A percentile compares a stretch with the other conserved stretches of the same genome.
These are phyloP conservation scores for Clonostachys rhizophaga DNA, from an alignment of 2,329 filamentous ascomycete species.

Conservation along the genomic window DNA sequence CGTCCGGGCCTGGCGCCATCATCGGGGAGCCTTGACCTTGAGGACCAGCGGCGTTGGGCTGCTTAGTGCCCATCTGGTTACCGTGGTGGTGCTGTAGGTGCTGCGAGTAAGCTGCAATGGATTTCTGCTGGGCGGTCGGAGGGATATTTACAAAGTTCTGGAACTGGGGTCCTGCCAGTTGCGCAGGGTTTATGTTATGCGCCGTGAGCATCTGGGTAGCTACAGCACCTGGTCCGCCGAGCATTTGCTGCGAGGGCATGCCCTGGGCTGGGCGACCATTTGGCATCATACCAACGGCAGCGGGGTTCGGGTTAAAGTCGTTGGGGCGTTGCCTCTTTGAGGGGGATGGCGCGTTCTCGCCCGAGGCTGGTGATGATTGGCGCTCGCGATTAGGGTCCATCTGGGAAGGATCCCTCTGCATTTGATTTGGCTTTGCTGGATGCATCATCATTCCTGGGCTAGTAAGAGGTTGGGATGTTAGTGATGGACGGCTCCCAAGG, in stretches of 20 bases:
- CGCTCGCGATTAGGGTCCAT: constrained; percentile 82
- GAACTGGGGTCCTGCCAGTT: constrained; percentile 73
- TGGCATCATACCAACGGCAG: constrained; percentile 56
- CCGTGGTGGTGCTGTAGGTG: constrained; percentile 80
- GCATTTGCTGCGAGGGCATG: constrained; percentile 68
- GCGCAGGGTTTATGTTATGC: constrained; percentile 71
- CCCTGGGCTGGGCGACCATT: constrained; percentile 67
- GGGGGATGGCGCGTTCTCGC: constrained; percentile 86
- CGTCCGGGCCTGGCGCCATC: constrained; percentile 70
- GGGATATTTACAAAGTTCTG: constrained; percentile 52
- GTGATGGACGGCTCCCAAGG: neutral
- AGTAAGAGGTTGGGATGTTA: neutral
- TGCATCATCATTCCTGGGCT: constrained; percentile 71
- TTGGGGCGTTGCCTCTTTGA: constrained; percentile 84
- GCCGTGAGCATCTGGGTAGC: constrained; percentile 56
- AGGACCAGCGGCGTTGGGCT: constrained; percentile 69
- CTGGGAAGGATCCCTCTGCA: constrained; percentile 83
- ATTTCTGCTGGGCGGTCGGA: constrained; percentile 69
- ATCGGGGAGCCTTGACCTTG: constrained; percentile 78
- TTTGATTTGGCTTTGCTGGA: constrained; percentile 70
- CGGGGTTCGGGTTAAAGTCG: constrained; percentile 69
- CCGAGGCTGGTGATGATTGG: constrained; percentile 75
- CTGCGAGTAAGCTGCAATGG: constrained; percentile 82
- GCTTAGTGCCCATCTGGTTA: constrained; percentile 74
- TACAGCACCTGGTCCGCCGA: constrained; percentile 40